Evolutionary conservation across 768 basidiomycete genomes (phyloP), one percentile per base, ranked within the genome.

Genomic region (Calocybe cyanea): DNA sequence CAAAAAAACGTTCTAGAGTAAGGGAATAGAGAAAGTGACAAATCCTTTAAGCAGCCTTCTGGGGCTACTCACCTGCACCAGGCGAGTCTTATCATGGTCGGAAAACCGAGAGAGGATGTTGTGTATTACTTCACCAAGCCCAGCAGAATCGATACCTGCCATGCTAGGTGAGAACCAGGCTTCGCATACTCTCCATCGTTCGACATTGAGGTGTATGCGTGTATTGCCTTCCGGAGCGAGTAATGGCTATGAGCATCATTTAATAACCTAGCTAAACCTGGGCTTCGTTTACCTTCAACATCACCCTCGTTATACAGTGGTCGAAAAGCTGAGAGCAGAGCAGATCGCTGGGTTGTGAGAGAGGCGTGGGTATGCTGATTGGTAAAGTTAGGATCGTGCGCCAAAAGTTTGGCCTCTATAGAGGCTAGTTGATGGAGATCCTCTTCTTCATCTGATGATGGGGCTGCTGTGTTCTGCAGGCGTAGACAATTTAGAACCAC

Each of bases 141-240:
- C 96, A 0, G 96, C 95, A 10, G 85, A 90, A 63, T 98, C 96
- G 14, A 95, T 74, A 1, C 96, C 95, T 2, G 91, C 94, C 80
- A 96, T 93, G n/a, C 71, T 72, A 0, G 95, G 95, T 20, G 88
- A 84, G 68, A 95, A 96, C 73, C 86, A 92, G 1, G 91, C 80
- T 66, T 98, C 96, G 52, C 87, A 89, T 7, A 88, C 92, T 30
- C 94, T 75, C 76, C 88, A 91, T 32, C 92, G 73, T 68, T 98
- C 95, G 9, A 87, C 80, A 57, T 85, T 95, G 35, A 98, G 71
- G 58, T 96, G 92, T 44, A 98, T 80, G 45, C 92, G 83, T 37
- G 85, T 71, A 49, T 76, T 67, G 17, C 87, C 87, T 73, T 54
- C 24, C 24, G 7, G 43, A 18, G 31, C 2, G 1, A 21, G 42